Conservation (phyloP, 2,329 filamentous ascomycete genomes). For the Fusarium multiceps region DNA sequence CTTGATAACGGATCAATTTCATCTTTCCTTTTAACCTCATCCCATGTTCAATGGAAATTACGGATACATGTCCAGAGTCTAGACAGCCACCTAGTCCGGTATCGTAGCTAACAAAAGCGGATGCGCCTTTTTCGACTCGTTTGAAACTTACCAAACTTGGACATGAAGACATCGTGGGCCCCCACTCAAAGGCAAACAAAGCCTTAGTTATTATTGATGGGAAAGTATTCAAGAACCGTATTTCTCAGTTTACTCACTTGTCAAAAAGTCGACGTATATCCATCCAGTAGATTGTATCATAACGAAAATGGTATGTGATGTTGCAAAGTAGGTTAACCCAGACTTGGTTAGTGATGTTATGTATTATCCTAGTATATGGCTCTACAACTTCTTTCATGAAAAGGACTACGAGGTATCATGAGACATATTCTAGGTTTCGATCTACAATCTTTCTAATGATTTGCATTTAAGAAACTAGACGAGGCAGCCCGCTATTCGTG, state of each 20-base stretch:
- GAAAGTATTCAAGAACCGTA: not conserved
- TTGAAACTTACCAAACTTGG: conserved; percentile 31
- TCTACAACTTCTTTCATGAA: not conserved
- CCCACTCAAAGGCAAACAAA: conserved; percentile 30
- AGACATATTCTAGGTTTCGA: not conserved
- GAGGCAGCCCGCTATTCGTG: not conserved
- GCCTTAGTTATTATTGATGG: not conserved
- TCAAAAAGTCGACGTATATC: not conserved
- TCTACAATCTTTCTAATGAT: not conserved
- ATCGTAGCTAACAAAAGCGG: conserved; percentile 3
- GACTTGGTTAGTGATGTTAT: not conserved
- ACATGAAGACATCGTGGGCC: conserved; percentile 22
- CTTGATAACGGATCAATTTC: conserved; percentile 22
- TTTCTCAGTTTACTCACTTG: not conserved
- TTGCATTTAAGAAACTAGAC: not conserved
- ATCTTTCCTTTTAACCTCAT: conserved; percentile 21
- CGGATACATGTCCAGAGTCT: conserved; percentile 12
- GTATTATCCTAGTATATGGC: not conserved
- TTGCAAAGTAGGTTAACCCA: not conserved
- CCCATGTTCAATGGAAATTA: conserved; percentile 23
- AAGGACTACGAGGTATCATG: not conserved
- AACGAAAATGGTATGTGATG: not conserved
- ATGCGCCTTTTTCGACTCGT: conserved; percentile 25
- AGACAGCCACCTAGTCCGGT: conserved; percentile 1
- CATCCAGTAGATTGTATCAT: not conserved